A percentile compares a stretch with the other conserved stretches of the same genome.
Evolutionary conservation across 2,329 filamentous ascomycete genomes (phyloP).

Genomic region (Pseudogymnoascus pannorum): DNA sequence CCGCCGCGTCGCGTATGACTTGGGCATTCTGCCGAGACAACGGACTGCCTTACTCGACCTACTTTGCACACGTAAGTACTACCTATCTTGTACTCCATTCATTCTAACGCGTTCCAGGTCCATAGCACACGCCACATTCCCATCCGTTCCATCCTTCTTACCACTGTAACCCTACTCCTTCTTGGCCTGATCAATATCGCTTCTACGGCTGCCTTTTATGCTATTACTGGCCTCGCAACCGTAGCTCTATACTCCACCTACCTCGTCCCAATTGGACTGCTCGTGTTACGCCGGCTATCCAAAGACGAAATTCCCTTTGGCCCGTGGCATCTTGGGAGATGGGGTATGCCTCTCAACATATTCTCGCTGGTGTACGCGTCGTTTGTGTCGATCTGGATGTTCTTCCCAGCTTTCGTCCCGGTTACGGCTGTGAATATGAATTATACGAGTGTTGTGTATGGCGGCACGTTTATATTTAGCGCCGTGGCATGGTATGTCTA

Average conservation of each 20-base stretch:
- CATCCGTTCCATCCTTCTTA: slow-evolving; percentile 18
- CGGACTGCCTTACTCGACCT: slow-evolving; percentile 31
- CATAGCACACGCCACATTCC: slow-evolving; percentile 19
- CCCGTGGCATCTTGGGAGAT: slow-evolving; percentile 18
- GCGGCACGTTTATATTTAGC: not conserved
- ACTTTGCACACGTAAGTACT: slow-evolving; percentile 8
- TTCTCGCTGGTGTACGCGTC: slow-evolving; percentile 18
- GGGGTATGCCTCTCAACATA: slow-evolving; percentile 19
- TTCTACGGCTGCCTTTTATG: slow-evolving; percentile 36
- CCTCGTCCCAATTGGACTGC: slow-evolving; percentile 32
- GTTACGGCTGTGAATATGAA: slow-evolving; percentile 9
- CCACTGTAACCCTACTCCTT: slow-evolving; percentile 27
- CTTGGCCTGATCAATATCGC: slow-evolving; percentile 38
- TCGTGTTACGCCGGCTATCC: slow-evolving; percentile 35
- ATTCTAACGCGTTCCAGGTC: slow-evolving; percentile 15
- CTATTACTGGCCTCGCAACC: slow-evolving; percentile 37
- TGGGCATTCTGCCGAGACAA: slow-evolving; percentile 38
- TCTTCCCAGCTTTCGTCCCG: not conserved
- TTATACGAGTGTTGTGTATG: slow-evolving; percentile 9
- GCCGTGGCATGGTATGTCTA: not conserved
- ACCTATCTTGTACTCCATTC: not conserved
- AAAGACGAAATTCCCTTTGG: slow-evolving; percentile 19
- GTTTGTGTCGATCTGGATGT: slow-evolving; percentile 43
- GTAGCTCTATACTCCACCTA: slow-evolving; percentile 39
- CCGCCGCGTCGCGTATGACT: slow-evolving; percentile 34